Base-by-base conservation (phyloP, 75 land plant species). In the Picea glauca region DNA sequence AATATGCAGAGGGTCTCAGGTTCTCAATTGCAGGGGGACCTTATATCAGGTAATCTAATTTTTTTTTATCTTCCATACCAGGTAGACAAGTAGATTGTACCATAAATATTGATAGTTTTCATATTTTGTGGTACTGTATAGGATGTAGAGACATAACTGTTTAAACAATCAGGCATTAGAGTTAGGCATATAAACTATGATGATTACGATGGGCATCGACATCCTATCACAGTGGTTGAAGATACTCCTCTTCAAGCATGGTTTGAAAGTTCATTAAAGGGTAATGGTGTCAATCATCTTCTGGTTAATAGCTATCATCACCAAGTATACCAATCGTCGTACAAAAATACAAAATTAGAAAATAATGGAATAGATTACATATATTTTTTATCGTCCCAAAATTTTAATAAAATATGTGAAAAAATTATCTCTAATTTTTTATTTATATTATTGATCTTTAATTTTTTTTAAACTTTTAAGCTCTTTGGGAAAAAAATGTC, bases 161-260 rank as follows among this genome's bases (percentile, higher is more conserved):
- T 85, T 1, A 82, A 75, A 35, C 86, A 88, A 33, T 20, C 31
- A 13, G 78, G 77, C 0, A 78, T 65, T 3, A 56, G 4, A 14
- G n/a, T n/a, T n/a, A n/a, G n/a, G 33, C 96, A 96, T 76, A 92
- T 96, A 15, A 81, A 96, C 78, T 96, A 93, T 64, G 91, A 89
- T n/a, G 77, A 96, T 75, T 96, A 96, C 64, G 99, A 93, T 81
- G 97, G 91, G 23, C 94, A 93, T 83, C 78, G 99, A 31, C 96
- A 96, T 67, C 64, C 81, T 17, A 87, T 93, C 26, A 83, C 58
- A 62, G 87, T 96, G 26, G 86, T 91, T 20, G 78, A 89, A 70
- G 75, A 78, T 18, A 90, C 96, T 0, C 99, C 99, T 12, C 79
- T 96, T 79, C 90, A 92, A 75, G 54, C 62, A 12, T 92, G 96